phyloP scores from a whole-genome alignment of 225 moss, liverwort and hornwort species.

The Asterella californica region DNA sequence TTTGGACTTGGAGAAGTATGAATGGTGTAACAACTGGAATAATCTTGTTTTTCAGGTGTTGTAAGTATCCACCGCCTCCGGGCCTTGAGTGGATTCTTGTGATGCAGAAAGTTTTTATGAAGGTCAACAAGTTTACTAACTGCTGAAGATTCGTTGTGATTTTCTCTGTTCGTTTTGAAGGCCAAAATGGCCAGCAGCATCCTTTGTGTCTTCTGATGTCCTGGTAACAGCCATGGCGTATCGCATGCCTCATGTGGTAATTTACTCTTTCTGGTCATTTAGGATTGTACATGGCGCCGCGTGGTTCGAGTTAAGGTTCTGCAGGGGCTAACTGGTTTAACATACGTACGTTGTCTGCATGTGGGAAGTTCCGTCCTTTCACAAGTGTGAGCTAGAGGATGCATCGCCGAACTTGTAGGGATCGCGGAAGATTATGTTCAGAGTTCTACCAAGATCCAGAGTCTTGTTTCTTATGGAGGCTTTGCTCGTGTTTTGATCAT shows the following conservation, averaged over 20 bases:
- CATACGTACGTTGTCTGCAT: neutral
- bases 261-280: neutral
- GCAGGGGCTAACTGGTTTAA: neutral
- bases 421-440: neutral
- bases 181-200: constrained; percentile 89
- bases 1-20: neutral
- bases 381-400: neutral
- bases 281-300: neutral
- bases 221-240: constrained; percentile 99
- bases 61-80: neutral
- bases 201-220: constrained; percentile 96
- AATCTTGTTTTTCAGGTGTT: neutral
- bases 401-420: neutral
- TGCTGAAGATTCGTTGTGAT: neutral
- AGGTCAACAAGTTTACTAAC: neutral
- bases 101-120: neutral
- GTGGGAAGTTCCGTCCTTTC: neutral
- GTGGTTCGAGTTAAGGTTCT: neutral
- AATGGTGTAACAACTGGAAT: neutral
- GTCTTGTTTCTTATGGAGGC: neutral
- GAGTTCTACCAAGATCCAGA: neutral
- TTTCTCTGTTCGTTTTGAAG: constrained; percentile 32
- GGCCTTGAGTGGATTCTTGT: neutral
- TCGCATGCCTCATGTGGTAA: constrained; percentile 99
- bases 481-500: constrained; percentile 1